phyloP scores from a whole-genome alignment of 2,329 filamentous ascomycete genomes.

The Colletotrichum gloeosporioides region DNA sequence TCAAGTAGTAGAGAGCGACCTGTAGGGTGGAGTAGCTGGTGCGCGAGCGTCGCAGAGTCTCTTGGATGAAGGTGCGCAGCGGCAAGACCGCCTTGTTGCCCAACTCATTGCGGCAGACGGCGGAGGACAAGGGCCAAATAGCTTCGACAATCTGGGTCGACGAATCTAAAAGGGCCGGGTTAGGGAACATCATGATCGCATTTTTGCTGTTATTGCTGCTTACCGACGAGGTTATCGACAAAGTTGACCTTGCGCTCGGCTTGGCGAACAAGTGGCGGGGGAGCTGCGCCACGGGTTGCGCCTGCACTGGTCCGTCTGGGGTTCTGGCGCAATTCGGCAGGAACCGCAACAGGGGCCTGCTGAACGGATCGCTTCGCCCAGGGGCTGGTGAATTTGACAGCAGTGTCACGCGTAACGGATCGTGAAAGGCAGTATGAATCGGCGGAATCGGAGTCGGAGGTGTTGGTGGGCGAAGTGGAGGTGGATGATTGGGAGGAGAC shows the following conservation, averaged over 20 bases:
- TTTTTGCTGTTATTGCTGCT: conserved; percentile 51
- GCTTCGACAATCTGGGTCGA: conserved; percentile 96
- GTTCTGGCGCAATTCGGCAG: conserved; percentile 69
- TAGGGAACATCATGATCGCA: conserved; percentile 22
- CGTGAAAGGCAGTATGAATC: conserved; percentile 47
- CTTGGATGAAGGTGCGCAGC: conserved; percentile 94
- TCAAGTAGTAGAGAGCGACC: conserved; percentile 94
- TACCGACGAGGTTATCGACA: conserved; percentile 97
- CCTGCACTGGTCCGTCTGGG: conserved; percentile 63
- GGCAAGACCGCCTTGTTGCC: conserved; percentile 82
- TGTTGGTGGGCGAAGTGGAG: conserved; percentile 69
- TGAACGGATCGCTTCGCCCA: conserved; percentile 33
- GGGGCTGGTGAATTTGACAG: conserved; percentile 30
- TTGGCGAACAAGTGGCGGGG: conserved; percentile 82
- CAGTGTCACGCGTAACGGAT: conserved; percentile 34
- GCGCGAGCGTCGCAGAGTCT: conserved; percentile 91
- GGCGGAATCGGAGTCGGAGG: conserved; percentile 59
- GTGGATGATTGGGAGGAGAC: conserved; percentile 73
- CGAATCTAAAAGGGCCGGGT: conserved; percentile 72
- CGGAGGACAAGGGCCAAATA: conserved; percentile 93
- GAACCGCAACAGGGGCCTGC: conserved; percentile 42
- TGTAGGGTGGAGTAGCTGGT: conserved; percentile 98
- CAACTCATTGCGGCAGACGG: conserved; percentile 75
- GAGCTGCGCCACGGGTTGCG: conserved; percentile 55
- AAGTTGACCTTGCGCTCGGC: conserved; percentile 93